Conservation (phyloP, 495 filamentous ascomycete genomes). For the Eremomyces bilateralis region DNA sequence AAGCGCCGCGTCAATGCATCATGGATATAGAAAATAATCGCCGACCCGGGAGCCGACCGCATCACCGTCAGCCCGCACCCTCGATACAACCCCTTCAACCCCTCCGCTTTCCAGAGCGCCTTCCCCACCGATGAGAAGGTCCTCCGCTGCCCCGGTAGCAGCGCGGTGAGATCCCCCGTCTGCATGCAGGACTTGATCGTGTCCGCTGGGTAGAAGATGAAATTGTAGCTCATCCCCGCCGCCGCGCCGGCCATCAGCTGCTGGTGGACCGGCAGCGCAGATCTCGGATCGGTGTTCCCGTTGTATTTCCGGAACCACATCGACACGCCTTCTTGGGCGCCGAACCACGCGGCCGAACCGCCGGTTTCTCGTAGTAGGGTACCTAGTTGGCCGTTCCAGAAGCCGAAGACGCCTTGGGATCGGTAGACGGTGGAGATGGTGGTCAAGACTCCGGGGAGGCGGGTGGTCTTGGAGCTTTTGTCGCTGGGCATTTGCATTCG, state of each 20-base stretch:
- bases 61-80: conserved; percentile 87
- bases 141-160: conserved; percentile 17
- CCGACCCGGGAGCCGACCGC: conserved; percentile 78
- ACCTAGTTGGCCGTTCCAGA: conserved; percentile 88
- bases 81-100: conserved; percentile 66
- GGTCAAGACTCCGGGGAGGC: conserved; percentile 27
- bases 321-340: conserved; percentile 62
- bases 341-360: conserved; percentile 89
- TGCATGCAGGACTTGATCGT: conserved; percentile 95
- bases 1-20: conserved; percentile 57
- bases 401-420: conserved; percentile 59
- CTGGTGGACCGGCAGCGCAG: conserved; percentile 41
- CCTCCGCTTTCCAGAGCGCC: conserved; percentile 58
- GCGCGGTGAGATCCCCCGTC: conserved; percentile 43
- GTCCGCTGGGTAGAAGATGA: conserved; percentile 89
- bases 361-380: conserved; percentile 89
- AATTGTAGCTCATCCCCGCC: conserved; percentile 87
- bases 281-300: conserved; percentile 1
- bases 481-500: conserved; percentile 67
- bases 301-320: conserved; percentile 33
- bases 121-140: conserved; percentile 49
- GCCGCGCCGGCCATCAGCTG: conserved; percentile 75
- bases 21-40: conserved; percentile 88
- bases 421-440: conserved; percentile 59
- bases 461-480: conserved; percentile 9